These are phyloP conservation scores for Tagetes patula DNA, from an alignment of 129 eudicot species.

Conservation along the genomic window DNA sequence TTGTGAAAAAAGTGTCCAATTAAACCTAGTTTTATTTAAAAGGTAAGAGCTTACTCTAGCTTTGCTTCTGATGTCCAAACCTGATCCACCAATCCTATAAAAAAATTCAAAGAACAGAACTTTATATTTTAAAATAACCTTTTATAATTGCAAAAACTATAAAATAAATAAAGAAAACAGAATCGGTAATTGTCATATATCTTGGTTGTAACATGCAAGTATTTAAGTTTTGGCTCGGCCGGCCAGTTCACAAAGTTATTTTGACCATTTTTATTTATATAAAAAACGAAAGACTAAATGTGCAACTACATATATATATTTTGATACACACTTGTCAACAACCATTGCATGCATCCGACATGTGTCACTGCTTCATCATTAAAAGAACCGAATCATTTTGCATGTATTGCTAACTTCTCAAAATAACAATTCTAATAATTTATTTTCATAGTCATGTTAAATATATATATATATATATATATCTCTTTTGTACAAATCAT, in stretches of 20 bases:
- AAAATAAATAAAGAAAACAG: not conserved
- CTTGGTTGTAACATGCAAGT: not conserved
- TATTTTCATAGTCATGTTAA: not conserved
- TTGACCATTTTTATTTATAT: not conserved
- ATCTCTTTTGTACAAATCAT: too few relatives aligned
- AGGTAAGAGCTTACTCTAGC: conserved; percentile 60
- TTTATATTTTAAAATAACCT: not conserved
- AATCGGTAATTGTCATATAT: not conserved
- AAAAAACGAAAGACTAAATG: not conserved
- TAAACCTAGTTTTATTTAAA: not conserved
- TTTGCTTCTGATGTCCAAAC: conserved; percentile 78
- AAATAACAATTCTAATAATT: not conserved
- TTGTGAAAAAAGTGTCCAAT: too few relatives aligned
- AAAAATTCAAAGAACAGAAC: not conserved
- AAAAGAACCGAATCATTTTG: not conserved
- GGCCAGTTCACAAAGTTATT: not conserved
- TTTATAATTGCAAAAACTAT: not conserved
- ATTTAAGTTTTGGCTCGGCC: not conserved
- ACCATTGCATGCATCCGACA: not conserved
- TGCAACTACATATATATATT: not conserved
- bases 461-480: too few relatives aligned
- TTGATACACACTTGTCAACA: conserved; percentile 22
- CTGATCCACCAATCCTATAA: conserved; percentile 90
- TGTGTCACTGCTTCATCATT: conserved; percentile 18
- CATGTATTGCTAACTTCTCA: not conserved